phyloP scores from a whole-genome alignment of 108 stramenopile species.

The Pseudonitzschia delicatissima region DNA sequence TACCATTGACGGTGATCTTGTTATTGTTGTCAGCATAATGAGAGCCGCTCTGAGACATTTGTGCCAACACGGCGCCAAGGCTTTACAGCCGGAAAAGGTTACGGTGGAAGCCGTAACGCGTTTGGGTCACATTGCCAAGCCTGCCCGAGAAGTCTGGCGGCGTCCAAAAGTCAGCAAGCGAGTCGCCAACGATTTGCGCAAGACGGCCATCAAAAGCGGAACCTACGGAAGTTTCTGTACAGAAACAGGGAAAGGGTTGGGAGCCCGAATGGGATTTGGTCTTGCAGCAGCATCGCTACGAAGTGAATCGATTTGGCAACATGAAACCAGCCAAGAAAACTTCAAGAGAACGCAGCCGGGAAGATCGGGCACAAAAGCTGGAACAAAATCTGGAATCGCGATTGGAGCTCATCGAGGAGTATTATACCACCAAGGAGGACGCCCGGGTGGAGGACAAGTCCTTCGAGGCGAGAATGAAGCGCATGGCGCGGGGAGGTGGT shows the following conservation, averaged over 20 bases:
- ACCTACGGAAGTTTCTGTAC: conserved; percentile 73
- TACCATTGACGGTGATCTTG: too few species aligned
- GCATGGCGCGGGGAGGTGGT: conserved; percentile 19
- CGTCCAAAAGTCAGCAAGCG: conserved; percentile 53
- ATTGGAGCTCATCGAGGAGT: conserved; percentile 67
- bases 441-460: conserved; percentile 41
- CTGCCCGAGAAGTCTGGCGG: conserved; percentile 57
- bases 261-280: conserved; percentile 74
- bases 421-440: conserved; percentile 47
- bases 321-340: conserved; percentile 67
- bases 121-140: conserved; percentile 19
- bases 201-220: conserved; percentile 55
- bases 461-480: conserved; percentile 37
- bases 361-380: conserved; percentile 68
- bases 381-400: conserved; percentile 45
- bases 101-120: conserved; percentile 10
- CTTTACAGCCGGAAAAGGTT: conserved; percentile 57
- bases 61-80: conserved; percentile 59
- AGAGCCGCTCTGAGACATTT: conserved; percentile 69
- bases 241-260: conserved; percentile 65
- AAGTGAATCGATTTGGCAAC: conserved; percentile 18
- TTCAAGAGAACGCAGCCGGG: conserved; percentile 59
- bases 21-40: too few species aligned
- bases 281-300: conserved; percentile 29
- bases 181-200: conserved; percentile 70